phyloP scores from a whole-genome alignment of 2,329 filamentous ascomycete genomes.

The Monilinia laxa region DNA sequence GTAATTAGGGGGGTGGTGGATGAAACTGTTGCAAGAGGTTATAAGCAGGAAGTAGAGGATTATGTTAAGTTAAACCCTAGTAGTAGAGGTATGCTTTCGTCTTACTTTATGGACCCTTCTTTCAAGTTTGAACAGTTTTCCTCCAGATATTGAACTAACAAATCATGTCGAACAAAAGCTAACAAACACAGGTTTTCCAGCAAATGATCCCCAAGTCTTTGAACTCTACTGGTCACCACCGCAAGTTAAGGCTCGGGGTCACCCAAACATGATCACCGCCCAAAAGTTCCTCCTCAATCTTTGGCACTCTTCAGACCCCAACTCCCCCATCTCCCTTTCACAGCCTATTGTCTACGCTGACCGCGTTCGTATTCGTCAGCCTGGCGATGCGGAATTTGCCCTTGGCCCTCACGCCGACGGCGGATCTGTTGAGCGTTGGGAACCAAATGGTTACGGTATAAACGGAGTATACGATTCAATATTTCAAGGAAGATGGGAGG shows the following conservation, averaged over 20 bases:
- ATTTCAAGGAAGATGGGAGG: slow-evolving; percentile 74
- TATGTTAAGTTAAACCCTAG: slow-evolving; percentile 65
- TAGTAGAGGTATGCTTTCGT: slow-evolving; percentile 47
- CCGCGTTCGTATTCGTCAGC: slow-evolving; percentile 61
- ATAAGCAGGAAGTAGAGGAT: slow-evolving; percentile 63
- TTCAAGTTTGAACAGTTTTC: no score
- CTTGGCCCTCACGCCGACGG: slow-evolving; percentile 73
- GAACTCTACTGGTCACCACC: slow-evolving; percentile 74
- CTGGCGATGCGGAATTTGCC: slow-evolving; percentile 68
- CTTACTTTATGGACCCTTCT: background rate
- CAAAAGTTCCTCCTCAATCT: slow-evolving; percentile 61
- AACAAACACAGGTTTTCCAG: slow-evolving; percentile 53
- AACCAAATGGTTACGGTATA: slow-evolving; percentile 63
- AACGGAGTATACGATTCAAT: slow-evolving; percentile 71
- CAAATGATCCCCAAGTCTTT: slow-evolving; percentile 66
- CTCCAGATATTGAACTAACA: background rate
- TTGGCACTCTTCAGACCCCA: slow-evolving; percentile 53
- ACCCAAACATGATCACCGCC: slow-evolving; percentile 61
- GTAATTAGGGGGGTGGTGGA: slow-evolving; percentile 69
- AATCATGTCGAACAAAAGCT: background rate
- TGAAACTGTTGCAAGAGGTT: slow-evolving; percentile 59
- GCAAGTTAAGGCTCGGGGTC: slow-evolving; percentile 65
- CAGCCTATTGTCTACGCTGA: slow-evolving; percentile 69
- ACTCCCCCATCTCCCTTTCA: slow-evolving; percentile 48
- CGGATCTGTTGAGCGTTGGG: slow-evolving; percentile 74